Evolutionary conservation across 2,329 filamentous ascomycete species (phyloP).

Genomic region (Chaetomiaceae sp.): DNA sequence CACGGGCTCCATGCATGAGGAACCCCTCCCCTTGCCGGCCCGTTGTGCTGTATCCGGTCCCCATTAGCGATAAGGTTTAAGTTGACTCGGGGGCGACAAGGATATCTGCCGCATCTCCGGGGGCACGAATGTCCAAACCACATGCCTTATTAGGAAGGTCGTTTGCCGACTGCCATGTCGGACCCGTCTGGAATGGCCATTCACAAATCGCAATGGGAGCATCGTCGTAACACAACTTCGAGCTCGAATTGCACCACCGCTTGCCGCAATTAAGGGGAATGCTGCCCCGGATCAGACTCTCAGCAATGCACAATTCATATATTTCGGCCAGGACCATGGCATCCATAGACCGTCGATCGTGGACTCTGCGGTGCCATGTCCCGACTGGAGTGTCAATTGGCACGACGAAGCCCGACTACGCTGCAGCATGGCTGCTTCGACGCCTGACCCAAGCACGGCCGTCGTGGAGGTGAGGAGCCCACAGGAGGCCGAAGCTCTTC

Average conservation of each 20-base stretch:
- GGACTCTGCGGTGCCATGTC: neutral
- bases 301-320: neutral
- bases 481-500: neutral
- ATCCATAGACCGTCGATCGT: neutral
- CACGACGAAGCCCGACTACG: neutral
- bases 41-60: too few relatives aligned
- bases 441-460: neutral
- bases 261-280: neutral
- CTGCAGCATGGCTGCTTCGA: neutral
- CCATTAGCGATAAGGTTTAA: too few relatives aligned
- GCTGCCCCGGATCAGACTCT: neutral
- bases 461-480: neutral
- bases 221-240: neutral
- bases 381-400: neutral
- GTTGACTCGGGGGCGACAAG: too few relatives aligned
- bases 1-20: too few relatives aligned
- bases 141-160: slow-evolving; percentile 11
- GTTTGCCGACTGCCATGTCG: neutral
- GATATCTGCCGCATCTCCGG: too few relatives aligned
- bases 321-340: neutral
- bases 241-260: slow-evolving; percentile 8
- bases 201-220: neutral
- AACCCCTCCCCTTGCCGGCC: too few relatives aligned
- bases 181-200: neutral
- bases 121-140: too few relatives aligned